Evolutionary conservation across 2,329 filamentous ascomycete species (phyloP).

Genomic region (Botrytis galanthina): DNA sequence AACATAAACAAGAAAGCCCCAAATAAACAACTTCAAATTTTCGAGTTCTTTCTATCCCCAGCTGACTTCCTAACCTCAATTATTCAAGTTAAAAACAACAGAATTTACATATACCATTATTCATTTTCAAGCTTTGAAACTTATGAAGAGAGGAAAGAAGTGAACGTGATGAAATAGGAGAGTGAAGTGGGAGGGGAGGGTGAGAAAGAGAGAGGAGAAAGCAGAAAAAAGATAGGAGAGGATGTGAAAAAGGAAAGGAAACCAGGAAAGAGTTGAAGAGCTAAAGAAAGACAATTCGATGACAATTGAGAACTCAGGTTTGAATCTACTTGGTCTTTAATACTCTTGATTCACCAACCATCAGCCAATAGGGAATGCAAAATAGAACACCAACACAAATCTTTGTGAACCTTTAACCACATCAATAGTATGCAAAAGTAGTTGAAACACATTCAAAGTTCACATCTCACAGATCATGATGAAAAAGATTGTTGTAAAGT

Average conservation of each 20-base stretch:
- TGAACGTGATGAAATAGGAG: neutral
- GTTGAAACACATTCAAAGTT: neutral
- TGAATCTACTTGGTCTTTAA: neutral
- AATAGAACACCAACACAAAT: neutral
- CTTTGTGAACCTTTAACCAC: neutral
- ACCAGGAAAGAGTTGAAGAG: neutral
- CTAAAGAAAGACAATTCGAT: neutral
- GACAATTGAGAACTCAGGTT: neutral
- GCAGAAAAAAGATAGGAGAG: no score
- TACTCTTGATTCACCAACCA: neutral
- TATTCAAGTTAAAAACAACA: fast-evolving
- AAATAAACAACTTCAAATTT: no score
- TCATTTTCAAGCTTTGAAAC: neutral
- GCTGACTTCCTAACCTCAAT: no score
- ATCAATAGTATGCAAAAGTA: neutral
- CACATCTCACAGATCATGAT: neutral
- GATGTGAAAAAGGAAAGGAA: neutral
- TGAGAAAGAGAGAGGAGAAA: neutral
- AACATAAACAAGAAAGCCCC: no score
- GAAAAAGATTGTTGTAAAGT: neutral
- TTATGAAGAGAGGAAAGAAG: neutral
- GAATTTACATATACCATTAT: neutral
- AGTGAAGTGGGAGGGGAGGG: neutral
- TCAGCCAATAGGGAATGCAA: neutral
- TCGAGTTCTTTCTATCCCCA: no score